phyloP scores from a whole-genome alignment of 345 rosid genomes.

The Hypericum perforatum region DNA sequence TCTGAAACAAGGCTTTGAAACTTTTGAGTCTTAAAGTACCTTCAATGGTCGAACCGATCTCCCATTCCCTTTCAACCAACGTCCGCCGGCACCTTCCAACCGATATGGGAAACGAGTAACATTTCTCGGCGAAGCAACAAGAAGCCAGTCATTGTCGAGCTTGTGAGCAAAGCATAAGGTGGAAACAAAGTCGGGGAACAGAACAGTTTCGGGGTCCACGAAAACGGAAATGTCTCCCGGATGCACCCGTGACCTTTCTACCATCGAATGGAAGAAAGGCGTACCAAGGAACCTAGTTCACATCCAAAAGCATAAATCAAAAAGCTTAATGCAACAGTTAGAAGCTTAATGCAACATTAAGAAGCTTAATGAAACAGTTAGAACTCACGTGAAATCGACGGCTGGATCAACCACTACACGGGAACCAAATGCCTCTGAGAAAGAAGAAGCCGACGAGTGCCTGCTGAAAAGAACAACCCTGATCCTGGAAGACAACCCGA shows the following conservation, averaged over 20 bases:
- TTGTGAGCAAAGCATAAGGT: conserved; percentile 44
- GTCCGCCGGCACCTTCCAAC: conserved; percentile 41
- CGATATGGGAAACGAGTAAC: conserved; percentile 45
- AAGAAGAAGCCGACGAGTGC: conserved; percentile 40
- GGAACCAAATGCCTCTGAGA: conserved; percentile 40
- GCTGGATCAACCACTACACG: conserved; percentile 55
- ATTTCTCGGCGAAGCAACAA: conserved; percentile 46
- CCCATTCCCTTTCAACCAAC: conserved; percentile 47
- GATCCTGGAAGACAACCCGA: conserved; percentile 59
- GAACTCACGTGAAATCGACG: conserved; percentile 74
- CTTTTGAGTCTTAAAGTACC: conserved; percentile 36
- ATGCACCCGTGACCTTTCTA: conserved; percentile 41
- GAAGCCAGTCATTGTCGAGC: conserved; percentile 62
- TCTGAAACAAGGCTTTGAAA: conserved; percentile 14
- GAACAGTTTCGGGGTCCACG: conserved; percentile 42
- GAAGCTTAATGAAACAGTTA: background rate
- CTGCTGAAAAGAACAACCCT: conserved; percentile 56
- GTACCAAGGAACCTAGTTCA: conserved; percentile 63
- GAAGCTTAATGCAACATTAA: too few species aligned
- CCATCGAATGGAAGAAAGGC: conserved; percentile 82
- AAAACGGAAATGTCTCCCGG: conserved; percentile 47
- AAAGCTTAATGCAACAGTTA: background rate
- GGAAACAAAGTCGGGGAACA: conserved; percentile 47
- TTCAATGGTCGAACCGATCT: conserved; percentile 34
- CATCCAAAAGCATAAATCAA: conserved; percentile 1